Conservation (phyloP, 169 alveolate genomes). For the Plasmodium knowlesi region DNA sequence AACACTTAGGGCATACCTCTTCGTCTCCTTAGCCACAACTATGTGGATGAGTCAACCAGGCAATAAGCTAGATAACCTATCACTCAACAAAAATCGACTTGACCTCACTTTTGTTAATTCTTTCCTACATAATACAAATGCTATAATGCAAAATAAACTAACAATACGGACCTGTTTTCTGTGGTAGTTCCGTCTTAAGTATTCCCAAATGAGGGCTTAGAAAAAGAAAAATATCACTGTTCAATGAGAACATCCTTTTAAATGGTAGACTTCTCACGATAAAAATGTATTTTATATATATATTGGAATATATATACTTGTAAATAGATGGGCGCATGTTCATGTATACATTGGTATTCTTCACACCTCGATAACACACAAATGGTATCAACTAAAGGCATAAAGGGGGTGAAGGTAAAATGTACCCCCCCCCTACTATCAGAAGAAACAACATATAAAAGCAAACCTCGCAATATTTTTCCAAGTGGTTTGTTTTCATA, state of each 20-base stretch:
- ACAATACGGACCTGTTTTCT: background rate
- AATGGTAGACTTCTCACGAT: background rate
- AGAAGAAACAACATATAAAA: background rate
- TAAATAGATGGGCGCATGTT: background rate
- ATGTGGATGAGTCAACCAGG: background rate
- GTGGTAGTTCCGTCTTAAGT: background rate
- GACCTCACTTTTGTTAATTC: background rate
- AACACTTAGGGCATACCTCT: background rate
- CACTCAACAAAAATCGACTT: background rate
- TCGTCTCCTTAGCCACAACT: background rate
- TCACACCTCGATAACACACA: background rate
- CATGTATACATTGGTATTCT: background rate
- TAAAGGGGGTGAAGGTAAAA: background rate
- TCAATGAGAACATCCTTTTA: background rate
- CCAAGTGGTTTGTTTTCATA: background rate
- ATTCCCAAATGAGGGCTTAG: background rate
- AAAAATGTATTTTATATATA: background rate
- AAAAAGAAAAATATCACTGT: background rate
- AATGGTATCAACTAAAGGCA: background rate
- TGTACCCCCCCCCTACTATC: background rate
- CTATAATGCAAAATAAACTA: background rate
- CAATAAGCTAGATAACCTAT: background rate
- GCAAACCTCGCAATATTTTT: background rate
- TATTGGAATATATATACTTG: background rate
- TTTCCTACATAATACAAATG: background rate